These are phyloP conservation scores for Daldinia sp. DNA, from an alignment of 2,329 filamentous ascomycete genomes.

Conservation along the genomic window DNA sequence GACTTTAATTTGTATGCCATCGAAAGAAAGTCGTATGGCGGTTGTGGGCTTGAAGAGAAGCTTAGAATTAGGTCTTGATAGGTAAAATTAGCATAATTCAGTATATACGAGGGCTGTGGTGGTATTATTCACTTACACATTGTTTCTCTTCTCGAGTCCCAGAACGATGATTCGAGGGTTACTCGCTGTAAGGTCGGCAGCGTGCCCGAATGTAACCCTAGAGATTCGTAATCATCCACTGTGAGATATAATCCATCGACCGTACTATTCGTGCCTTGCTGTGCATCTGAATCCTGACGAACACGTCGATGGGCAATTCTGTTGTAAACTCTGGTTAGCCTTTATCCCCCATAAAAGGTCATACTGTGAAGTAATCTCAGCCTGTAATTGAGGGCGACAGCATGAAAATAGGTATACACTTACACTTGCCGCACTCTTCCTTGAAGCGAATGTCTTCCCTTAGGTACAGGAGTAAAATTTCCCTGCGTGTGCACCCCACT, in stretches of 20 bases:
- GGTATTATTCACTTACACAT: constrained; percentile 39
- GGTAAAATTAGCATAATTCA: constrained; percentile 23
- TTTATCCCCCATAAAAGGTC: neutral
- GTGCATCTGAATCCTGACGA: constrained; percentile 22
- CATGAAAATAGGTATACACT: constrained; percentile 10
- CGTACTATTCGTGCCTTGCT: constrained; percentile 17
- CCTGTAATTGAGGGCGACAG: neutral
- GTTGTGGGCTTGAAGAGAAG: constrained; percentile 55
- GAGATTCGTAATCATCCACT: constrained; percentile 41
- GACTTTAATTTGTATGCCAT: constrained; percentile 54
- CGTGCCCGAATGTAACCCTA: constrained; percentile 43
- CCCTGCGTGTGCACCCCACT: constrained; percentile 32
- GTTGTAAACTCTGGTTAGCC: constrained; percentile 9
- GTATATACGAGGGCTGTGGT: neutral
- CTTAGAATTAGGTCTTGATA: constrained; percentile 53
- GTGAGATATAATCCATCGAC: constrained; percentile 41
- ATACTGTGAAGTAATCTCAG: neutral
- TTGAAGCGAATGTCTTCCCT: constrained; percentile 38
- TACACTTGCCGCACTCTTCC: constrained; percentile 44
- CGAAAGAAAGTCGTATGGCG: constrained; percentile 57
- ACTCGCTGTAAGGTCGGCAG: constrained; percentile 41
- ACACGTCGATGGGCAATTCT: constrained; percentile 43
- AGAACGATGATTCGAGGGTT: constrained; percentile 45
- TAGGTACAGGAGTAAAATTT: constrained; percentile 40
- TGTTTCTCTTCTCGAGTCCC: constrained; percentile 43